These are phyloP conservation scores for Sphagnum contortum DNA, from an alignment of 225 moss, liverwort and hornwort genomes.

Conservation along the genomic window DNA sequence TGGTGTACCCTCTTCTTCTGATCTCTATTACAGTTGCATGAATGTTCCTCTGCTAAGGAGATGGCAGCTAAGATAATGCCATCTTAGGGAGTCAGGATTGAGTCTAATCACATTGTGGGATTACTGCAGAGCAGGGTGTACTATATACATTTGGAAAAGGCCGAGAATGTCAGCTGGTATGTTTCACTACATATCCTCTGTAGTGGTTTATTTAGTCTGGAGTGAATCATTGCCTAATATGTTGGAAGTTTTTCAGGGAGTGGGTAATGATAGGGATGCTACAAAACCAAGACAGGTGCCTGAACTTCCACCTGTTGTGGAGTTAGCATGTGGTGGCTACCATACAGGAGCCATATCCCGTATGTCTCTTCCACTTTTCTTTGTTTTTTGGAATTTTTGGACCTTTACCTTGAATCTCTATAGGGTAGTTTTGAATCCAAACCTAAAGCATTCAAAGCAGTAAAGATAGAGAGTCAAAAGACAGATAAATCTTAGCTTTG, in stretches of 20 bases:
- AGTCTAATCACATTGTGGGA: constrained; percentile 6
- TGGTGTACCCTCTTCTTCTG: constrained; percentile 18
- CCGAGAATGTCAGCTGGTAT: constrained; percentile 83
- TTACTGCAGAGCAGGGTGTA: constrained; percentile 58
- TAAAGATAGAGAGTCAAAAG: too few relatives aligned
- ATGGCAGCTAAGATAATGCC: too few relatives aligned
- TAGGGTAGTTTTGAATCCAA: too few relatives aligned
- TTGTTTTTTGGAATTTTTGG: too few relatives aligned
- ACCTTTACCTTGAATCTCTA: too few relatives aligned
- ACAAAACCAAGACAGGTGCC: constrained; percentile 47
- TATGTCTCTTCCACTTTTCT: constrained; percentile 11
- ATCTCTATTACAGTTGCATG: too few relatives aligned
- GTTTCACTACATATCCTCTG: background rate
- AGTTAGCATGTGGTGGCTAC: constrained; percentile 83
- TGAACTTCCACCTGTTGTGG: constrained; percentile 43
- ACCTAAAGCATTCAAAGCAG: too few relatives aligned
- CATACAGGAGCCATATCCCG: constrained; percentile 77
- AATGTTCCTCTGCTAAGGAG: too few relatives aligned
- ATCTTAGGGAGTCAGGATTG: too few relatives aligned
- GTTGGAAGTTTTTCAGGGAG: constrained; percentile 34
- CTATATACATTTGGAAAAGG: constrained; percentile 83
- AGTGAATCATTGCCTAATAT: too few relatives aligned
- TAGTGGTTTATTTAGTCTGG: too few relatives aligned
- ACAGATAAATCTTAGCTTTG: too few relatives aligned
- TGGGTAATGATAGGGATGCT: constrained; percentile 58